phyloP scores from a whole-genome alignment of 2,329 filamentous ascomycete species.

The Ascochyta lentis region DNA sequence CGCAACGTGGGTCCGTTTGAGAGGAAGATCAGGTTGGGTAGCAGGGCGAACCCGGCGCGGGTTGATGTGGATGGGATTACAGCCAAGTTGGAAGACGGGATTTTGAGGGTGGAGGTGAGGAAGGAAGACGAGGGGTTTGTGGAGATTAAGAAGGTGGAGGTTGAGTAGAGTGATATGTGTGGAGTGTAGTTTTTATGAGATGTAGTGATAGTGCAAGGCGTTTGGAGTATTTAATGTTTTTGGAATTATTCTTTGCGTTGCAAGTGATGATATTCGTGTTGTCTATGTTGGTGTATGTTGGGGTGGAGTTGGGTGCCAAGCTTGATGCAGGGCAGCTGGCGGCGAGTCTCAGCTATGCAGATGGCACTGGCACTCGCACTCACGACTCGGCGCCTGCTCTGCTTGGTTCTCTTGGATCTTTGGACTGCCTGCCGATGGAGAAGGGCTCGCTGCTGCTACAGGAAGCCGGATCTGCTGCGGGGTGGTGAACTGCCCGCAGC shows the following conservation, averaged over 20 bases:
- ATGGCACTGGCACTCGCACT: background rate
- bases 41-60: slow-evolving; percentile 61
- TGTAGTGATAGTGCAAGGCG: background rate
- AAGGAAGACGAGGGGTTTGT: slow-evolving; percentile 70
- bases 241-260: background rate
- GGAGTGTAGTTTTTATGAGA: too few relatives aligned
- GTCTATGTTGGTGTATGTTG: background rate
- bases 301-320: background rate
- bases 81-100: slow-evolving; percentile 79
- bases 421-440: slow-evolving; percentile 42
- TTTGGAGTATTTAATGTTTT: background rate
- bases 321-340: background rate
- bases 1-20: slow-evolving; percentile 78
- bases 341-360: background rate
- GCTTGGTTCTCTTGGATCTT: slow-evolving; percentile 1
- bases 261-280: background rate
- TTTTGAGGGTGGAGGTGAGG: slow-evolving; percentile 78
- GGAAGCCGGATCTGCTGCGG: slow-evolving; percentile 43
- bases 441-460: slow-evolving; percentile 38
- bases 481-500: slow-evolving; percentile 39
- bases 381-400: background rate
- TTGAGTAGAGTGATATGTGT: slow-evolving; percentile 44
- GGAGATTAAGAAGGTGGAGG: slow-evolving; percentile 60
- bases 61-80: slow-evolving; percentile 72
- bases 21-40: slow-evolving; percentile 68